Evolutionary conservation across 805 yeast genomes (phyloP), one percentile per base, ranked within the genome.

Genomic region (Wilhelminamyces savonicus): DNA sequence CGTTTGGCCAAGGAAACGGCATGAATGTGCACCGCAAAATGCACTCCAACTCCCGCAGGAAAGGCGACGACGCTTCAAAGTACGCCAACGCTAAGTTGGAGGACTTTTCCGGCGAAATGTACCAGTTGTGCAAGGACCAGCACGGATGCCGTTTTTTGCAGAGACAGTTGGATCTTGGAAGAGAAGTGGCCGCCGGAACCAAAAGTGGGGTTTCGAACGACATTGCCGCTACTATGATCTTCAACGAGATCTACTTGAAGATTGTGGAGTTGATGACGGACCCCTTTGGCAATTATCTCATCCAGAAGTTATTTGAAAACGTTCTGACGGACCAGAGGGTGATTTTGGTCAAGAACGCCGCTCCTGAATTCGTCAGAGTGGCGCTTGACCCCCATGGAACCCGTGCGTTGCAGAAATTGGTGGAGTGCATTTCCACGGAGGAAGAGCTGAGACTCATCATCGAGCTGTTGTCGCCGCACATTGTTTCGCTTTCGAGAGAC

Each of bases 361-460:
- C 87, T 3, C 74, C 82, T 2, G 78, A 77, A 24, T 72, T 88
- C 47, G 78, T 83, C 24, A 65, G 80, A 24, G 82, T 92, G 40
- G 94, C 97, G 0, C 65, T 84, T 36, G 88, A 88, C 48, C 94
- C 95, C 19, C 97, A 92, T 54, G 98, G 98, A 9, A 92, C 97
- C 1, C 72, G 98, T 43, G 96, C 97, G 2, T 63, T 92, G 37
- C 98, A 92, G 54, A 88, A 85, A 54, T 66, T 88, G 40, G 86
- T 92, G 29, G 97, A 92, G 51, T 82, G 86, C 43, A 70, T 86
- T 28, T 56, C 71, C 13, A 72, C 83, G 7, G 74, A 72, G 13
- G 79, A 82, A 44, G 97, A 90, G 56, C 75, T 82, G 16, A 54
- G 65, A 21, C 62, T 85, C 31, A 61, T 85, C 28, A 74, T 79